A percentile compares a stretch with the other conserved stretches of the same genome.
Evolutionary conservation across 345 rosid genomes (phyloP).

Genomic region (Brassica incana): DNA sequence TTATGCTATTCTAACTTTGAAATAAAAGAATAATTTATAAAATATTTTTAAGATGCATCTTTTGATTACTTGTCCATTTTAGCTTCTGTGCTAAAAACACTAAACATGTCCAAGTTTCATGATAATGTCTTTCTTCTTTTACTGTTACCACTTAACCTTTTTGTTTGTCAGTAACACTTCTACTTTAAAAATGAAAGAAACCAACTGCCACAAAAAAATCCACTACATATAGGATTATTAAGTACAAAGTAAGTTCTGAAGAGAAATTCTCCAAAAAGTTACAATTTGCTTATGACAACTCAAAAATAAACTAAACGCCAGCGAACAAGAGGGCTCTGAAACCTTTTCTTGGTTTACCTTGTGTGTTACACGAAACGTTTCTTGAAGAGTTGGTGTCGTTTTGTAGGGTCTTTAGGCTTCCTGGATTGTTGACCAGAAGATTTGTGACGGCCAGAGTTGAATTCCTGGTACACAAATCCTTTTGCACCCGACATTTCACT

Average conservation of each 20-base stretch:
- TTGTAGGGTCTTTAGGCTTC: conserved; percentile 82
- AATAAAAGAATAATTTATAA: too few species aligned
- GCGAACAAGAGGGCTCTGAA: neutral
- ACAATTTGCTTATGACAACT: neutral
- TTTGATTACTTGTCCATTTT: neutral
- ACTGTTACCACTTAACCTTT: neutral
- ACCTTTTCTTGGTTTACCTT: neutral
- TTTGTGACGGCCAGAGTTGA: conserved; percentile 48
- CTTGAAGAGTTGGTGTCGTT: conserved; percentile 75
- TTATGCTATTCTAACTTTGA: too few species aligned
- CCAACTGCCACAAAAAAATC: neutral
- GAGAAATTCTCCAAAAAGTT: neutral
- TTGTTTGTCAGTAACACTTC: neutral
- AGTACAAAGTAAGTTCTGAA: neutral
- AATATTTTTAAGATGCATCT: neutral
- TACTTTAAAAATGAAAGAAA: neutral
- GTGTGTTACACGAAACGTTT: conserved; percentile 39
- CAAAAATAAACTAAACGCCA: neutral
- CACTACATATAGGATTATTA: neutral
- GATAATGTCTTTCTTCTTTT: neutral
- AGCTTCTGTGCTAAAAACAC: neutral
- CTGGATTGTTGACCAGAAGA: conserved; percentile 55
- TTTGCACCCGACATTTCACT: conserved; percentile 87
- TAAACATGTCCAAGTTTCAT: neutral
- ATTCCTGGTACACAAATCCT: conserved; percentile 92